Percentiles rank a stretch among this genome's conserved stretches.
Evolutionary conservation across 2,329 filamentous ascomycete genomes (phyloP).

Genomic region (Conoideocrella luteorostrata): DNA sequence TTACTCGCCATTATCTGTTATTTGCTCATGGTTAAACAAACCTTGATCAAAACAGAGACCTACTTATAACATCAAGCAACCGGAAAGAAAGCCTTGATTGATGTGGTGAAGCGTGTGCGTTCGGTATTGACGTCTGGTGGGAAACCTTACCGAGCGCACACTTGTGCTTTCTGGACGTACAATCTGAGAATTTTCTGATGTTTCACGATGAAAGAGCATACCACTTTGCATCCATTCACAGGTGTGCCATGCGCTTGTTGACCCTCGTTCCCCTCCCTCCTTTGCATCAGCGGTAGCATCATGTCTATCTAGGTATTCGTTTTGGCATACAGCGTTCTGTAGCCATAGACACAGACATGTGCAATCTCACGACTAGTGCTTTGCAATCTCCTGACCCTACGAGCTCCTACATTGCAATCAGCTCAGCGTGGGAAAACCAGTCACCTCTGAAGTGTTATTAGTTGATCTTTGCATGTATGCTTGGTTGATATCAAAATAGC

Average conservation of each 20-base stretch:
- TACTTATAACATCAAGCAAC: no score
- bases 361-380: background rate
- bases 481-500: background rate
- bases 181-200: background rate
- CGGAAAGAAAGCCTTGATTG: background rate
- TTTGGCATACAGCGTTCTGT: background rate
- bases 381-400: background rate
- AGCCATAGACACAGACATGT: background rate
- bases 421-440: no score
- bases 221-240: background rate
- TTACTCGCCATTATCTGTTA: background rate
- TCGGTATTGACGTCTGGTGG: background rate
- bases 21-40: background rate
- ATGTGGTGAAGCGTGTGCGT: background rate
- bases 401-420: background rate
- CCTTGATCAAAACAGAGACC: no score
- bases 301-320: background rate
- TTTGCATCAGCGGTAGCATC: no score
- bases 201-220: background rate
- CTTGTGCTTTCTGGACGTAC: conserved; percentile 3
- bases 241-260: background rate
- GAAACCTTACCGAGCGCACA: background rate
- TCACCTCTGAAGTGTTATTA: no score
- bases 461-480: background rate
- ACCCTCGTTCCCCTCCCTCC: background rate